Evolutionary conservation across 1,284 basidiomycete species (phyloP), one percentile per base, ranked within the genome.

Genomic region (Trametes sp.): DNA sequence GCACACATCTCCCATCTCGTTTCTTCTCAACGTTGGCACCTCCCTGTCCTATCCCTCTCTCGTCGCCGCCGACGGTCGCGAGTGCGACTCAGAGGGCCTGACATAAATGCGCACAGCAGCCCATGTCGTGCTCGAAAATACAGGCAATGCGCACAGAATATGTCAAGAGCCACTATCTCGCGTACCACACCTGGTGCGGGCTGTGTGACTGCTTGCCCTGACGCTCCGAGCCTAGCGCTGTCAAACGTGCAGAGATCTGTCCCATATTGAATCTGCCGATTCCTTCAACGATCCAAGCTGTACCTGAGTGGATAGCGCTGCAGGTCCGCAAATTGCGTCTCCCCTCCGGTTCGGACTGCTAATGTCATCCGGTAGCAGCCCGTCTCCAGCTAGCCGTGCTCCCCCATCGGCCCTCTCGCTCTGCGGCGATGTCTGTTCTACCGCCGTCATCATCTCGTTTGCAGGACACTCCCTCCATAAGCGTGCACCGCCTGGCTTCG

Each of bases 261-360:
- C 24, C 45, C 28, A 42, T 29, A 50, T 54, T 44, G 10, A 33
- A 54, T 54, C 59, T 54, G 28, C 33, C 52, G 36, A 36, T 50
- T 50, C 45, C 5, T 21, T 13, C 52, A 41, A 35, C n/a, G 36
- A n/a, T 28, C 21, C 52, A 54, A 60, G 52, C 59, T 60, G 59
- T 56, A 56, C 59, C 54, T 61, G 48, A 36, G 19, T 21, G n/a
- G 2, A 52, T 35, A 33, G 36, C 38, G 28, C 26, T 49, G 53
- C 36, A 56, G 49, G 60, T 62, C 41, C 46, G 60, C 26, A 38
- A 41, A 49, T 62, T 57, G 33, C n/a, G n/a, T n/a, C 50, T 41
- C 41, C 26, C 59, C 59, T 55, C 53, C 63, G 56, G 29, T 29
- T 58, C 66, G 66, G 66, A 62, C 52, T 45, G 63, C 63, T 64